Percentiles rank a stretch among this genome's conserved stretches.
phyloP scores from a whole-genome alignment of 2,329 filamentous ascomycete species.

The Hymenoscyphus infarciens region DNA sequence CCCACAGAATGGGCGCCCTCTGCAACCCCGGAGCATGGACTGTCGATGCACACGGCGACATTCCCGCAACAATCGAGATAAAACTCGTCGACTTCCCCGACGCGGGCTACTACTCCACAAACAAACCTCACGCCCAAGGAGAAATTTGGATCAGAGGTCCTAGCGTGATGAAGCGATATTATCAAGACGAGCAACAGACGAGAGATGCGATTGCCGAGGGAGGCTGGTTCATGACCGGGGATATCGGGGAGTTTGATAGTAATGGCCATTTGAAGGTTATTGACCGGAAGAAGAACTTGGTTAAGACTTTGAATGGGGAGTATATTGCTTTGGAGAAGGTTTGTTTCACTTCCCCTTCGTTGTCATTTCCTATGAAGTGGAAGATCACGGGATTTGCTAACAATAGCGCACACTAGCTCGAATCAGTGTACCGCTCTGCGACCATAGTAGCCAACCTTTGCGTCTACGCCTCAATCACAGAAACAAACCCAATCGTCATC shows the following conservation, averaged over 20 bases:
- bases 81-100: constrained; percentile 89
- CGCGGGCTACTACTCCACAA: constrained; percentile 66
- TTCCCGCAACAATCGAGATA: constrained; percentile 72
- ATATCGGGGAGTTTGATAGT: constrained; percentile 74
- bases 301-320: constrained; percentile 92
- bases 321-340: constrained; percentile 91
- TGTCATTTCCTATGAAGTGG: background rate
- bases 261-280: constrained; percentile 73
- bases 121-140: constrained; percentile 69
- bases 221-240: constrained; percentile 86
- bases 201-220: constrained; percentile 66
- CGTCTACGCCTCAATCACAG: constrained; percentile 71
- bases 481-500: constrained; percentile 76
- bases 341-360: constrained; percentile 18
- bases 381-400: background rate
- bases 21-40: constrained; percentile 82
- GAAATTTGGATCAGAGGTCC: constrained; percentile 85
- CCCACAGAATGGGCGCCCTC: constrained; percentile 67
- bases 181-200: constrained; percentile 80
- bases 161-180: constrained; percentile 72
- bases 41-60: constrained; percentile 68
- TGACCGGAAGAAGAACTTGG: constrained; percentile 86
- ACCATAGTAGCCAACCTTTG: constrained; percentile 79
- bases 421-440: constrained; percentile 80
- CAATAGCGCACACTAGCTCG: constrained; percentile 50